phyloP scores from a whole-genome alignment of 1,139 yeast species.

The Pichia inconspicua region DNA sequence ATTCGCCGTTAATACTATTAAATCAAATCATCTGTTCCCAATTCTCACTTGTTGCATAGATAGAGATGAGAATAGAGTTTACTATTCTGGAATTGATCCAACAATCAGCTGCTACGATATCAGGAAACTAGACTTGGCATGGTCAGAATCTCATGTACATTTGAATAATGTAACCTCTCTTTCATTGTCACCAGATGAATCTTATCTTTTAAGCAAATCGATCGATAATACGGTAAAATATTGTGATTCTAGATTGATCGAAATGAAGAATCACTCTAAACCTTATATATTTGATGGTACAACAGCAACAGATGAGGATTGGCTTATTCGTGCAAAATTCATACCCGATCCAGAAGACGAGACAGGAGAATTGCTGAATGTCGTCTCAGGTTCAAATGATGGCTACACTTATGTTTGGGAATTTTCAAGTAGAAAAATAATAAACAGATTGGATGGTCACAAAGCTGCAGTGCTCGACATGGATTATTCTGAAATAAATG shows the following conservation, averaged over 20 bases:
- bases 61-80: conserved; percentile 37
- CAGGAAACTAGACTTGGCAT: conserved; percentile 35
- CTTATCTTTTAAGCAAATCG: conserved; percentile 46
- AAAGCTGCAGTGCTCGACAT: conserved; percentile 55
- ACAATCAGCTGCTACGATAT: conserved; percentile 50
- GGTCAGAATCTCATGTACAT: conserved; percentile 38
- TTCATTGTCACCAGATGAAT: conserved; percentile 42
- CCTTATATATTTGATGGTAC: conserved; percentile 53
- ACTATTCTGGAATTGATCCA: conserved; percentile 64
- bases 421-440: conserved; percentile 39
- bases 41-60: conserved; percentile 41
- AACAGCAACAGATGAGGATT: conserved; percentile 45
- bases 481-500: conserved; percentile 35
- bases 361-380: conserved; percentile 15
- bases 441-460: conserved; percentile 51
- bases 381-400: conserved; percentile 51
- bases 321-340: conserved; percentile 43
- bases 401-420: conserved; percentile 56
- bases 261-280: conserved; percentile 32
- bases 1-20: conserved; percentile 27
- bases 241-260: conserved; percentile 39
- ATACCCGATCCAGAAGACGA: conserved; percentile 15
- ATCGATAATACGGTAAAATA: conserved; percentile 51
- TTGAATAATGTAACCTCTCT: conserved; percentile 46
- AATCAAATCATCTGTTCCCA: conserved; percentile 34